Percentiles rank a stretch among this genome's conserved stretches.
Conservation (phyloP, 2,329 filamentous ascomycete genomes). For the Penicillium sp. region DNA sequence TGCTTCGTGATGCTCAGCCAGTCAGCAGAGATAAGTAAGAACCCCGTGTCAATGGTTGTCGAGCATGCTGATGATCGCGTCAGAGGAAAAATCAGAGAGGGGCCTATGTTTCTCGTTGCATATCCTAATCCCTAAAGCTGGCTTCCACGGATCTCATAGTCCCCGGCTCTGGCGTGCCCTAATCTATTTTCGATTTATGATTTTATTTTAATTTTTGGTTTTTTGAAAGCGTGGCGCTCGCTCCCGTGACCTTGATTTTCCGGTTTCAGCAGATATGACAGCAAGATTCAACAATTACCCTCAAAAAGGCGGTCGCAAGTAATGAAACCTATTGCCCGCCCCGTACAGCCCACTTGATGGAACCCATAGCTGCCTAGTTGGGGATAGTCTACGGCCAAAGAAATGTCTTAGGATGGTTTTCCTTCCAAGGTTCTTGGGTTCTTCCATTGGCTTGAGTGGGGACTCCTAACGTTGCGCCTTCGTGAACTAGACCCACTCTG, state of each 20-base stretch:
- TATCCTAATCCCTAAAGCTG: not conserved
- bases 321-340: not conserved
- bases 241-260: slow-evolving; percentile 1
- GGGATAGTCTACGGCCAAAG: slow-evolving; percentile 1
- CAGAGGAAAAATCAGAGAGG: slow-evolving; percentile 6
- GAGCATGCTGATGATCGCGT: slow-evolving; percentile 25
- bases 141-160: not conserved
- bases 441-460: slow-evolving; percentile 26
- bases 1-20: not conserved
- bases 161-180: not conserved
- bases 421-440: slow-evolving; percentile 25
- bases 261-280: not conserved
- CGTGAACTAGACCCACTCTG: slow-evolving; percentile 17
- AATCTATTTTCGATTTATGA: not conserved
- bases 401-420: slow-evolving; percentile 18
- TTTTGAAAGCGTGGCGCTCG: not conserved
- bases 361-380: not conserved
- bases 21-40: not conserved
- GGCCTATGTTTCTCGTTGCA: slow-evolving; percentile 4
- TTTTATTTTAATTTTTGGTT: not conserved
- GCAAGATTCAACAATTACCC: not conserved
- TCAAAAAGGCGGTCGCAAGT: not conserved
- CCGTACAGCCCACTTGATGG: not conserved
- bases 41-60: slow-evolving; percentile 14
- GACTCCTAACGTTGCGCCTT: slow-evolving; percentile 19